Base-by-base conservation (phyloP, 2,329 filamentous ascomycete genomes). In the Aspergillus fumigatus region DNA sequence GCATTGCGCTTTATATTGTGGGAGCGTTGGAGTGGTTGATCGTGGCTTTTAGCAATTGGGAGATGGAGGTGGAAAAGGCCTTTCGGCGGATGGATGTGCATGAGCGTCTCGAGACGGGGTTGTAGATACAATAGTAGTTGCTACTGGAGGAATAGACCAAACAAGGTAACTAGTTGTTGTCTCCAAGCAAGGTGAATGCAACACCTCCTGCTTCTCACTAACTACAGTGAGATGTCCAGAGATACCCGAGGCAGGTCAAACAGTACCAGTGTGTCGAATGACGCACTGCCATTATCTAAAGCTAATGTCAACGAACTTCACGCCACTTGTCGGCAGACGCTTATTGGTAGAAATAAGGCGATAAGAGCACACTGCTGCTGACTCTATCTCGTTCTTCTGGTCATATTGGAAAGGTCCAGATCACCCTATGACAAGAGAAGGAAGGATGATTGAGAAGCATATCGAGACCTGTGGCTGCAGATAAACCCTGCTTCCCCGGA, bases 1-100 rank as follows among this genome's bases (percentile, higher is more conserved):
- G 89, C 67, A 85, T 90, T 59, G 89, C 89, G 0, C 73, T 96
- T 32, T 95, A 92, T 68, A 77, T 94, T 23, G 91, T 95, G 0
- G 91, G 91, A 2, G 77, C 81, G 1, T 70, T 89, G 10, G 89
- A 96, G 70, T 95, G 91, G 91, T 75, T 82, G 2, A 88, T 95
- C 67, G 89, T 96, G 26, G 86, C 84, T 1, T 80, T 86, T 71
- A 91, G 88, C 70, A 80, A 90, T 62, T 96, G 90, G 90, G 82
- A 90, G 1, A 74, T 79, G 55, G 86, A 93, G 73, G 88, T 92
- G 27, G 73, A 81, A 54, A 87, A 84, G 65, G 89, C 89, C 0
- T 86, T 91, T 68, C 80, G 83, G 55, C 80, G 90, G 56, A 85
- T 93, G 78, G 88, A 91, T 65, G 71, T 75, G 14, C 63, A 67